These are phyloP conservation scores for Bullera alba DNA, from an alignment of 768 basidiomycete genomes.

Conservation along the genomic window DNA sequence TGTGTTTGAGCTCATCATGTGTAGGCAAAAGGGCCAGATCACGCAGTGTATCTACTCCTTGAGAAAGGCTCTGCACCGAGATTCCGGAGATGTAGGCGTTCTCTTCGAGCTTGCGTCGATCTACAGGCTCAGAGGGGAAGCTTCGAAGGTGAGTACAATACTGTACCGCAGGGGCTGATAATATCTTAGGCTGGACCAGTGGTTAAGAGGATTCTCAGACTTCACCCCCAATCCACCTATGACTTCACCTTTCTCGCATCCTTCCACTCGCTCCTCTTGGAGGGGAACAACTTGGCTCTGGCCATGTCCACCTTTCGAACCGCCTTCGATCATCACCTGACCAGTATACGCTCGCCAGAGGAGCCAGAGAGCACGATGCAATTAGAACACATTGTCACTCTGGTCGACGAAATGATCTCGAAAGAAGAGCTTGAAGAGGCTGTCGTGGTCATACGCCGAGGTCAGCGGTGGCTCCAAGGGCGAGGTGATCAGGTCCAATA, in stretches of 20 bases:
- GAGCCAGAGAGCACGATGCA: conserved; percentile 20
- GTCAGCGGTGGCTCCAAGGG: conserved; percentile 88
- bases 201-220: conserved; percentile 64
- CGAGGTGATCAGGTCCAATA: conserved; percentile 65
- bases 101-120: conserved; percentile 83
- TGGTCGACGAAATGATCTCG: conserved; percentile 76
- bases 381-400: conserved; percentile 55
- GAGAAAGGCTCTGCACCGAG: conserved; percentile 67
- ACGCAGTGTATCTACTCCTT: conserved; percentile 84
- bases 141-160: conserved; percentile 55
- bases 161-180: not conserved
- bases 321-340: conserved; percentile 65
- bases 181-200: conserved; percentile 53
- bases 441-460: conserved; percentile 62
- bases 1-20: not conserved
- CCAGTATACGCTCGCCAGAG: conserved; percentile 49
- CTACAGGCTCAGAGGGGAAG: conserved; percentile 66
- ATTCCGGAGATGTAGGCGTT: conserved; percentile 74
- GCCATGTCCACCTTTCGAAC: conserved; percentile 64
- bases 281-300: conserved; percentile 59
- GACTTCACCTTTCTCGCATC: conserved; percentile 72
- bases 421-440: conserved; percentile 63
- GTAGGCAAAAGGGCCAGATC: conserved; percentile 12
- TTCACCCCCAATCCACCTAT: conserved; percentile 55
- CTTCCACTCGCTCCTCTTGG: conserved; percentile 67